Percentiles rank a stretch among this genome's conserved stretches.
Conservation (phyloP, 2,329 filamentous ascomycete genomes). For the Aspergillus fumigatiaffinis region DNA sequence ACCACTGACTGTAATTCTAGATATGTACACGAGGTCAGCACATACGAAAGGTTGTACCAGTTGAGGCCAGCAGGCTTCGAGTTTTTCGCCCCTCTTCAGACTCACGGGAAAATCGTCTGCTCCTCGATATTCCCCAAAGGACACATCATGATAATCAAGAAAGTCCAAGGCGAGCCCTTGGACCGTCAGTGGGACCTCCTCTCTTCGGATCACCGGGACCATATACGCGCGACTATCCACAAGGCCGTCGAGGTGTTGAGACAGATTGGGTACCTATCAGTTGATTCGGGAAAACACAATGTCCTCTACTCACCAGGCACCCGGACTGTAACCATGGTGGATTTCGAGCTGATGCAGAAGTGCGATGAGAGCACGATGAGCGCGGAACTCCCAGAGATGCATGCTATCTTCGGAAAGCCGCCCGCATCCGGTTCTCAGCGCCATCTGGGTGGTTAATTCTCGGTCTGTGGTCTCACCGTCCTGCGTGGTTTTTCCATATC, state of each 20-base stretch:
- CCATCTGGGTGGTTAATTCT: too few relatives aligned
- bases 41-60: slow-evolving; percentile 6
- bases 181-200: slow-evolving; percentile 1
- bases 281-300: slow-evolving; percentile 2
- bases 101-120: slow-evolving; percentile 2
- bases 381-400: slow-evolving; percentile 1
- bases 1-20: neutral
- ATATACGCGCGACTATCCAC: neutral
- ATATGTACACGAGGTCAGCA: slow-evolving; percentile 1
- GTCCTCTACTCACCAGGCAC: neutral
- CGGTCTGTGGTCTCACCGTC: too few relatives aligned
- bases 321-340: neutral
- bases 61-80: slow-evolving; percentile 1
- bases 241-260: neutral
- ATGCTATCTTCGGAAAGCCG: neutral
- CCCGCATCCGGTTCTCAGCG: too few relatives aligned
- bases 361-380: neutral
- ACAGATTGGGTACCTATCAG: neutral
- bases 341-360: slow-evolving; percentile 4
- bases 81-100: slow-evolving; percentile 3
- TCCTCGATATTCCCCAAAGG: slow-evolving; percentile 8
- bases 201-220: neutral
- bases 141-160: slow-evolving; percentile 1
- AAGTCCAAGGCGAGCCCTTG: slow-evolving; percentile 1
- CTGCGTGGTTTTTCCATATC: too few relatives aligned